Evolutionary conservation across 495 filamentous ascomycete genomes (phyloP), one percentile per base, ranked within the genome.

Genomic region (Beverwykella pulmonaria): DNA sequence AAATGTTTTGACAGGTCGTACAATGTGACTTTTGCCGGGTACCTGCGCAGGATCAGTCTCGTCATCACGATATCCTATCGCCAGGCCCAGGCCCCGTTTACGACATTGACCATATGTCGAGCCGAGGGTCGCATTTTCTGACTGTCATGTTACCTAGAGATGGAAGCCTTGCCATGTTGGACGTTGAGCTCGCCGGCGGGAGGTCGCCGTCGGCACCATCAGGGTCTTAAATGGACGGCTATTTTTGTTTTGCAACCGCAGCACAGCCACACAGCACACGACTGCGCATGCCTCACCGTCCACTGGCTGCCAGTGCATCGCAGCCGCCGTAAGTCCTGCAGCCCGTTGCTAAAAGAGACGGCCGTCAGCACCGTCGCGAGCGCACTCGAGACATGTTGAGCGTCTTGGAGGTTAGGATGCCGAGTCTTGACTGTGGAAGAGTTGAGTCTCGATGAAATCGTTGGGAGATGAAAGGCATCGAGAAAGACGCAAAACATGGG

Each of bases 191-290:
- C 30, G 30, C 30, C 30, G 30, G 12, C 30, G 30, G 30, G 30
- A 34, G 30, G 30, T 34, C 30, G 30, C 30, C 30, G 30, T 12
- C 30, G 30, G 30, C 30, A 34, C 30, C 12, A 12, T 34, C 30
- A 34, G 30, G 5, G 30, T 12, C 12, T 34, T 4, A 12, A 34
- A 44, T 44, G 8, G 39, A 9, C 9, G 15, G 39, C 48, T 50
- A 50, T 50, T 50, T 50, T 50, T 50, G 48, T 34, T 34, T 34
- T 34, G 32, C 32, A 48, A 19, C n/a, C 48, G 19, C 20, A 23
- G 48, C 48, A 50, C 48, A 50, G 48, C 48, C 48, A 50, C 48
- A n/a, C 20, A 25, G 48, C 48, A 50, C 48, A 19, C 48, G 48
- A 50, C 48, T 23, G 25, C n/a, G 20, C 32, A 6, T 34, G 32